Evolutionary conservation across 192 early-diverging fungal species (phyloP).

Genomic region (Entophlyctis helioformis): DNA sequence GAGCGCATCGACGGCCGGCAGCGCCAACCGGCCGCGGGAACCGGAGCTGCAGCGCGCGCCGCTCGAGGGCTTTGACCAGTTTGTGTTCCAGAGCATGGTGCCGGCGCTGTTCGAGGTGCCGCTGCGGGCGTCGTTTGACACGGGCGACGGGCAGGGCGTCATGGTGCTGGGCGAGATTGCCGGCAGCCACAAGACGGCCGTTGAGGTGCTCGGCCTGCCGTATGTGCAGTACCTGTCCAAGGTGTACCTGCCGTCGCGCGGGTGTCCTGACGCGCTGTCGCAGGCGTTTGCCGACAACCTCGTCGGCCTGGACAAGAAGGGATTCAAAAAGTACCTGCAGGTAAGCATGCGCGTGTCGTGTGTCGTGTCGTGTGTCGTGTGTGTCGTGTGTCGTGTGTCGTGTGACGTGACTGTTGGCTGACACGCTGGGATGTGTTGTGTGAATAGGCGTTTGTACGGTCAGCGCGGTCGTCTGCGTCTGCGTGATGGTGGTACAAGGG

Average conservation of each 20-base stretch:
- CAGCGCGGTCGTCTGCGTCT: too few relatives aligned
- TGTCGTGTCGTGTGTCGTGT: too few relatives aligned
- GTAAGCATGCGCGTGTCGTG: too few relatives aligned
- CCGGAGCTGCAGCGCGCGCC: slow-evolving; percentile 3
- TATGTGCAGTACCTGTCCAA: slow-evolving; percentile 50
- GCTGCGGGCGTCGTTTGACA: slow-evolving; percentile 55
- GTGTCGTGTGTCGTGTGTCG: too few relatives aligned
- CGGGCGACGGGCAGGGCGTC: slow-evolving; percentile 62
- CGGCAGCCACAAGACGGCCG: slow-evolving; percentile 34
- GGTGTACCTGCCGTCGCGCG: slow-evolving; percentile 50
- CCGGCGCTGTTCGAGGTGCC: slow-evolving; percentile 73
- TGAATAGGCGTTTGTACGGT: too few relatives aligned
- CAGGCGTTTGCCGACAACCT: slow-evolving; percentile 36
- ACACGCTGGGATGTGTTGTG: too few relatives aligned
- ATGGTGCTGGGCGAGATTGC: slow-evolving; percentile 48
- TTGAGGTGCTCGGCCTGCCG: slow-evolving; percentile 36
- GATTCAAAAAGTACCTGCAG: slow-evolving; percentile 65
- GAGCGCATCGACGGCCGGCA: not conserved
- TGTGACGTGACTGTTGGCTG: too few relatives aligned
- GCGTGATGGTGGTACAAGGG: too few relatives aligned
- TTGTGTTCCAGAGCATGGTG: slow-evolving; percentile 63
- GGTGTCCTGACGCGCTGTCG: slow-evolving; percentile 50
- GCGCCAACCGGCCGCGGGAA: not conserved
- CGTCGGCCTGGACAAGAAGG: slow-evolving; percentile 27
- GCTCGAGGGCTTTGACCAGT: slow-evolving; percentile 56